Base-by-base conservation (phyloP, 2,329 filamentous ascomycete genomes). In the Grosmannia serpens region DNA sequence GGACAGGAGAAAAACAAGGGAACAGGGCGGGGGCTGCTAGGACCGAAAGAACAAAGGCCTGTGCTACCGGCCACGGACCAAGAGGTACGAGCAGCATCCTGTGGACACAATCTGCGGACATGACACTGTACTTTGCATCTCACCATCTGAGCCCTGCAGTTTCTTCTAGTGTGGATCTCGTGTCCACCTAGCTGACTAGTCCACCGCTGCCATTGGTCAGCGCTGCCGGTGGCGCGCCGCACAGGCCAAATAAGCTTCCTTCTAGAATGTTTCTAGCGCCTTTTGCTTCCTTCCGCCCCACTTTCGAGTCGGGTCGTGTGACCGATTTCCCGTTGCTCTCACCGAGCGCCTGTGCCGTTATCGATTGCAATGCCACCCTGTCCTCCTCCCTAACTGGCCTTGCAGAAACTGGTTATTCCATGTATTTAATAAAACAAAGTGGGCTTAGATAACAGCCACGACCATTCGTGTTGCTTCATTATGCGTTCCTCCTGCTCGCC, bases 231-330 rank as follows among this genome's bases (percentile, higher is more conserved):
- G 35, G 46, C 29, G 35, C n/a, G 22, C 4, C 17, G 50, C 56
- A 47, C n/a, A 50, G 53, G n/a, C 56, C n/a, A 57, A 53, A 52
- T 57, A 61, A 60, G 38, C 55, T 58, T 58, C 53, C 59, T 62
- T 62, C 61, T 59, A 62, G 58, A 62, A 58, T 24, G 33, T 55
- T 62, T 62, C 61, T 58, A 49, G n/a, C 31, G 31, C 11, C 31
- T 6, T 33, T 15, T 9, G 47, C 46, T 53, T 35, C 49, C 17
- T 53, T 27, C 13, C 15, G 22, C 29, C 13, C 24, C 22, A 10
- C n/a, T 7, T 50, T 22, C n/a, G n/a, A 24, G n/a, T 47, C 22
- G 8, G 17, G 20, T 53, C 50, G 50, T 53, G 29, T 35, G 50
- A 53, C 50, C n/a, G 29, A 13, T 35, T 53, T 35, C 50, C 29